Evolutionary conservation across 2,329 filamentous ascomycete genomes (phyloP).

Genomic region (Fusarium nelsonii): DNA sequence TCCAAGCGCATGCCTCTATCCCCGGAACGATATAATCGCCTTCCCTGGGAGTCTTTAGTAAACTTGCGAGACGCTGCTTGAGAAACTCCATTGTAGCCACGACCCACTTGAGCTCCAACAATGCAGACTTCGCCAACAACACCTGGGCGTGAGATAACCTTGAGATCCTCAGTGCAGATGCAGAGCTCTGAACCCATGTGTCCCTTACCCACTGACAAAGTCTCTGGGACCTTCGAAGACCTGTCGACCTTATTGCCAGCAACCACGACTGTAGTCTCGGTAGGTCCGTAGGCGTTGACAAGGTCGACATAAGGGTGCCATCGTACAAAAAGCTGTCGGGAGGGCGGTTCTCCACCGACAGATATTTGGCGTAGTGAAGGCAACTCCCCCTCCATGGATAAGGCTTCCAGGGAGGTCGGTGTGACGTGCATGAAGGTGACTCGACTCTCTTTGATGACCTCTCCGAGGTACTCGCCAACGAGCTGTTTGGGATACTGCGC

Average conservation of each 20-base stretch:
- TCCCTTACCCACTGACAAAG: neutral
- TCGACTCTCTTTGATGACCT: neutral
- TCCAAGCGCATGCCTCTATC: neutral
- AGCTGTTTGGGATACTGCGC: neutral
- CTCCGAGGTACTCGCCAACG: neutral
- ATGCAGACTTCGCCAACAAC: neutral
- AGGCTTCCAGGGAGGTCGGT: neutral
- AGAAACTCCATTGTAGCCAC: neutral
- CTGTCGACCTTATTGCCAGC: no score
- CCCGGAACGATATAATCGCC: neutral
- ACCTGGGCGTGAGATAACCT: neutral
- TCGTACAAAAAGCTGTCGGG: neutral
- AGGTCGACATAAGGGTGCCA: neutral
- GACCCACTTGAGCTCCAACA: neutral
- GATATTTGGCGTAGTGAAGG: neutral
- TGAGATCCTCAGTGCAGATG: neutral
- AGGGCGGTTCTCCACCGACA: neutral
- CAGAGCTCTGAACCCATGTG: neutral
- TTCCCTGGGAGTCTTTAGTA: neutral
- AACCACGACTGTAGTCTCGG: conserved; percentile 29
- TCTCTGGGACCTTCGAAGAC: neutral
- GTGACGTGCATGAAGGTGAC: neutral
- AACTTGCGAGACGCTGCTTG: neutral
- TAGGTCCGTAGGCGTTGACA: conserved; percentile 36
- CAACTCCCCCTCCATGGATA: neutral